Base-by-base conservation (phyloP, 139 green algal species). In the Coelastrella sp. region DNA sequence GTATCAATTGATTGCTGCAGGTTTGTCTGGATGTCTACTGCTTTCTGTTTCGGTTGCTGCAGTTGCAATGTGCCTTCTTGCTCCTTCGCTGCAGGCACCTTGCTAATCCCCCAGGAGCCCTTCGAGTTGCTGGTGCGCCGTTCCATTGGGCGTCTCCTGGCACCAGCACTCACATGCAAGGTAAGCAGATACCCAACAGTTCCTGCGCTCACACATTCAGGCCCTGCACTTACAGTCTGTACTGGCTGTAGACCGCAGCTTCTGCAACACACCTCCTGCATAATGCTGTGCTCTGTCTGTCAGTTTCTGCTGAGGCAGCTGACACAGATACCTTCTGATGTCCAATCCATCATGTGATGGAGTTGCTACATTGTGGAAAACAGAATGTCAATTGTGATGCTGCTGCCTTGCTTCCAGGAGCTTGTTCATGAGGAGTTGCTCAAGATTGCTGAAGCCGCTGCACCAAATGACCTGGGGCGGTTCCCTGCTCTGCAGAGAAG, bases 41-140 rank as follows among this genome's bases (percentile, higher is more conserved):
- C 62, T 15, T 38, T 8, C 27, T 71, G 27, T 40, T 71, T 8
- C 62, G 38, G 62, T 32, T 40, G 27, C 62, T 40, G 62, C 27
- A 38, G 62, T 32, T 71, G 4, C 6, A 38, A 27, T 66, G 21
- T 34, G n/a, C 57, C 27, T 1, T 57, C 0, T 13, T 32, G 19
- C 15, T 19, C 8, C 51, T 40, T 50, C 37, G 9, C 5, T 57
- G 4, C 51, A 90, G 95, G 93, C 76, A 92, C 88, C 13, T 89
- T 98, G 78, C 85, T 98, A 15, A 96, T 98, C 48, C 96, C 95
- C 5, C 94, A 99, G 88, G 96, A 96, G 53, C 97, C 96, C 1
- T 99, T 99, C 89, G 96, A 99, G 93, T 86, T 98, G 84, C 89
- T 99, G 63, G 93, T 96, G 34, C 87, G 96, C 4, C 87, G 93